phyloP scores from a whole-genome alignment of 2,329 filamentous ascomycete species.

The Colletotrichum ledebouriae region DNA sequence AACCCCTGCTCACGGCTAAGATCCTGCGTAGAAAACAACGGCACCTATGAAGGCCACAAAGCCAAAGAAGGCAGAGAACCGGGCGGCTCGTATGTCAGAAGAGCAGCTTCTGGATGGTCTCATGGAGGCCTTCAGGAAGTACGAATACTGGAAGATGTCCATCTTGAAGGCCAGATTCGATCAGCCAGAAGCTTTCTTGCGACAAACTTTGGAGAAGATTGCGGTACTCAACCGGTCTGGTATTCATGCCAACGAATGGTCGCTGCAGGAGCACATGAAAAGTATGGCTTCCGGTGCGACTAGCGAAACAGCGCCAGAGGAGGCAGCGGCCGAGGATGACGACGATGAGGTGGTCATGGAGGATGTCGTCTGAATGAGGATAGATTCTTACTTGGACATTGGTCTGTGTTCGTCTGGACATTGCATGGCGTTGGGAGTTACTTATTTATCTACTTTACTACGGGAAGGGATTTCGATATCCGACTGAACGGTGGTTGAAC shows the following conservation, averaged over 20 bases:
- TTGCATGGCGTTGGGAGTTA: conserved; percentile 36
- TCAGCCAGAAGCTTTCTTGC: conserved; percentile 94
- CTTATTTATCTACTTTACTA: conserved; percentile 4
- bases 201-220: conserved; percentile 85
- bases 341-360: conserved; percentile 82
- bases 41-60: conserved; percentile 61
- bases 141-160: conserved; percentile 79
- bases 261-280: conserved; percentile 73
- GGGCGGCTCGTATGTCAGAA: conserved; percentile 90
- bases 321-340: conserved; percentile 71
- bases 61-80: conserved; percentile 78
- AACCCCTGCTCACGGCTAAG: conserved; percentile 29
- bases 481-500: conserved; percentile 5
- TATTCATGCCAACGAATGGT: conserved; percentile 88
- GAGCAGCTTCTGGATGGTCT: conserved; percentile 89
- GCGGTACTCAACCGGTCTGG: conserved; percentile 87
- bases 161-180: conserved; percentile 62
- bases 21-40: conserved; percentile 62
- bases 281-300: conserved; percentile 39
- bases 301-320: conserved; percentile 60
- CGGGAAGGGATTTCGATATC: conserved; percentile 28
- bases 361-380: conserved; percentile 68
- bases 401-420: conserved; percentile 1
- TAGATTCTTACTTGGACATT: background rate
- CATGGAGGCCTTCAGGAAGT: conserved; percentile 85